Conservation (phyloP, 805 yeast genomes). For the Lachancea meyersii region DNA sequence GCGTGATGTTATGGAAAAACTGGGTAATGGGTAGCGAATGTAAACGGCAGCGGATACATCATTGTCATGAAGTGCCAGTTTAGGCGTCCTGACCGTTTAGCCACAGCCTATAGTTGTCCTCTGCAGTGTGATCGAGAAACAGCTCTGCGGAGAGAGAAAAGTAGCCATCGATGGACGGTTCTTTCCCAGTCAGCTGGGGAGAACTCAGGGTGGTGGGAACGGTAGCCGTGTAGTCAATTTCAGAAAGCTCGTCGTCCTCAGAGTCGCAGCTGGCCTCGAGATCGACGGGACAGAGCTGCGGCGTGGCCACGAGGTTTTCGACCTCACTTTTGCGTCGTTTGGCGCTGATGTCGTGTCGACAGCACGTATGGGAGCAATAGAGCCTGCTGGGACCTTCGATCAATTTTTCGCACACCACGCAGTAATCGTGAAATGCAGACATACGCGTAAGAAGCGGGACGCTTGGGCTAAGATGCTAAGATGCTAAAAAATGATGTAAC, state of each 20-base stretch:
- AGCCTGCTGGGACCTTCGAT: slow-evolving; percentile 17
- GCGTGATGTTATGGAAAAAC: not conserved
- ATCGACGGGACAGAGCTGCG: slow-evolving; percentile 12
- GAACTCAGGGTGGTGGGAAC: slow-evolving; percentile 9
- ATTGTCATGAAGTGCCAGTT: too few relatives aligned
- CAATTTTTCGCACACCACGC: slow-evolving; percentile 47
- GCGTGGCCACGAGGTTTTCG: slow-evolving; percentile 12
- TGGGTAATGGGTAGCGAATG: too few relatives aligned
- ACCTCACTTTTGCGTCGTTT: slow-evolving; percentile 10
- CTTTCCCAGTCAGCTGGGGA: slow-evolving; percentile 4
- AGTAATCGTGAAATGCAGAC: slow-evolving; percentile 46
- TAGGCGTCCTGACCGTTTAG: slow-evolving; percentile 11
- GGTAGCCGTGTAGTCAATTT: slow-evolving; percentile 8
- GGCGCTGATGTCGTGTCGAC: slow-evolving; percentile 10
- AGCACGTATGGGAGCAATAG: slow-evolving; percentile 27
- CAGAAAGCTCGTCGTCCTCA: slow-evolving; percentile 8
- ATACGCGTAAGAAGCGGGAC: not conserved
- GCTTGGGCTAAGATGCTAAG: too few relatives aligned
- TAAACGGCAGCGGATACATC: too few relatives aligned
- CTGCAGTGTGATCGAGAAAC: slow-evolving; percentile 25
- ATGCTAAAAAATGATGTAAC: too few relatives aligned
- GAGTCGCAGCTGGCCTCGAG: slow-evolving; percentile 6
- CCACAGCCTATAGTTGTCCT: slow-evolving; percentile 30
- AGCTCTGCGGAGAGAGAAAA: slow-evolving; percentile 5
- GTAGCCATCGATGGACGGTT: slow-evolving; percentile 2